Base-by-base conservation (phyloP, 176 grass and related monocot genomes). In the Musa beccarii region DNA sequence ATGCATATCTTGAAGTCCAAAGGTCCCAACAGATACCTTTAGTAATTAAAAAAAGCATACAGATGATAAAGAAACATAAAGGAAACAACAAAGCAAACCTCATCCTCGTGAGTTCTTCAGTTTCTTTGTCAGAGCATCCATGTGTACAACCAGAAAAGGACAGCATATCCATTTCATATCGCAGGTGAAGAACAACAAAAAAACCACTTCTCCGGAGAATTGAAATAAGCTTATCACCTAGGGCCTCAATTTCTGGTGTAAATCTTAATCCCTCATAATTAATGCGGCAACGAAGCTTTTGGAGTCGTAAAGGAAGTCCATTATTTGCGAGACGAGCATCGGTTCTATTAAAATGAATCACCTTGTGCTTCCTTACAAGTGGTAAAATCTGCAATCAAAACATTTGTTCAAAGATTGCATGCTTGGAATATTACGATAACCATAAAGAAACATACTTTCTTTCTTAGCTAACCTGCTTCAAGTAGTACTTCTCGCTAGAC, bases 121-220 rank as follows among this genome's bases (percentile, higher is more conserved):
- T 91, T 83, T 93, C 94, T 70, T 76, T 71, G 57, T 87, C 69
- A 70, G 88, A 93, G 78, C 94, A 98, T 83, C 90, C 90, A 81
- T 93, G 94, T 62, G 88, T 88, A 76, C 94, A 98, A 56, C 94
- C 94, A 80, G 94, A 98, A 73, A 93, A 98, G n/a, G 94, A 83
- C 66, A 98, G 90, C 94, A 98, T 98, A 73, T 98, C 95, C 95
- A 98, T 98, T 63, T 98, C 90, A 82, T 93, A 93, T 84, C 95
- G 87, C 77, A 98, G 84, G 68, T 98, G 95, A 79, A 98, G 95
- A 29, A 91, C 95, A 72, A 93, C 76, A 79, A 98, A 98, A 53
- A 49, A 87, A 69, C 90, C 75, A 75, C 82, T 80, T 77, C 72
- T 90, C 66, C 66, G 84, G 66, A 93, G 90, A 85, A 73, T 68